Base-by-base conservation (phyloP, 139 green algal species). In the Chlorella vulgaris region DNA sequence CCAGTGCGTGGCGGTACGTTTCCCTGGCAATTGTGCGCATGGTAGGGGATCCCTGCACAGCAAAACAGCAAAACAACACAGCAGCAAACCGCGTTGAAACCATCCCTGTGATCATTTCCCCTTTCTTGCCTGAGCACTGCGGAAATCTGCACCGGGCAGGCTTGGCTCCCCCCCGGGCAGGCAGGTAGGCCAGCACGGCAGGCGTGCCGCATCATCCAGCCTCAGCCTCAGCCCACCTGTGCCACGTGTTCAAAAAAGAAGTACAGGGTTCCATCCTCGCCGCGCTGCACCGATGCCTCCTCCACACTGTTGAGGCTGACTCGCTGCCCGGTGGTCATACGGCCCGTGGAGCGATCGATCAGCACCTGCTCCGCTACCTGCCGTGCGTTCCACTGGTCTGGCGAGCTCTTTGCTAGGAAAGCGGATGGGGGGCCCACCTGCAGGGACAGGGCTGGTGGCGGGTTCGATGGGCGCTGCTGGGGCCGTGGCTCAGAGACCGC, bases 201-300 rank as follows among this genome's bases (percentile, higher is more conserved):
- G 36, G 38, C 60, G 19, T 68, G 18, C 58, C 58, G 7, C 58
- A 29, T 67, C 15, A 13, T 13, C 58, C 58, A 33, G 24, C 58
- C 58, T 29, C 58, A 33, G 7, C 58, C 58, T 21, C 21, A 13
- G 15, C 26, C 21, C 26, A 91, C 92, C 89, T 94, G 90, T 13
- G 90, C 90, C 4, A 93, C 73, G 84, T 96, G 92, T 85, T 98
- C 94, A 73, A 95, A 98, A 60, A 94, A 83, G 29, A 75, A 95
- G 89, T 94, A 96, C 5, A 55, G 73, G 42, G 68, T 42, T 0
- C 91, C 90, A 10, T 86, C 76, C 68, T 90, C 87, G 1, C 62
- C 61, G 3, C 88, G 85, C 29, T 84, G 62, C 19, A 77, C 62
- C 4, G 31, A 39, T 8, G 87, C 77, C 10, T 81, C 82, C 87